Percentiles rank a stretch among this genome's conserved stretches.
Evolutionary conservation across 306 rosid species (phyloP).

Genomic region (Fragaria iinumae): DNA sequence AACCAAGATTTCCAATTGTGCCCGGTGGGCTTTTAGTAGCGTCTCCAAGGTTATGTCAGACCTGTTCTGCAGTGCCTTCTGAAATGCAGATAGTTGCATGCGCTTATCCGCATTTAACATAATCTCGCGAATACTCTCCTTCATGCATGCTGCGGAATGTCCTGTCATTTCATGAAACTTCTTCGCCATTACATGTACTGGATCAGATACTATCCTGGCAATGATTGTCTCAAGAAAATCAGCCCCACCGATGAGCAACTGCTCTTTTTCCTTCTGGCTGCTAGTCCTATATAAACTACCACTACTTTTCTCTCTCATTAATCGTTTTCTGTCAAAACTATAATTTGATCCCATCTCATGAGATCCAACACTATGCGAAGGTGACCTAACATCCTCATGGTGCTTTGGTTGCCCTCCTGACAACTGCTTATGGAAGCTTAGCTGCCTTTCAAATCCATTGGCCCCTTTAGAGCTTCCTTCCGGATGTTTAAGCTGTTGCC

Average conservation of each 20-base stretch:
- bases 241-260: slow-evolving; percentile 48
- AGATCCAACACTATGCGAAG: slow-evolving; percentile 85
- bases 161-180: slow-evolving; percentile 75
- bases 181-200: slow-evolving; percentile 66
- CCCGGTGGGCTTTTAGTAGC: slow-evolving; percentile 66
- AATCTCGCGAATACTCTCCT: slow-evolving; percentile 65
- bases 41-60: slow-evolving; percentile 70
- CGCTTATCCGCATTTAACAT: slow-evolving; percentile 69
- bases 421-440: slow-evolving; percentile 81
- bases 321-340: slow-evolving; percentile 70
- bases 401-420: slow-evolving; percentile 70
- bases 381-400: slow-evolving; percentile 75
- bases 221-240: slow-evolving; percentile 71
- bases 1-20: slow-evolving; percentile 83
- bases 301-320: slow-evolving; percentile 59
- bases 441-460: slow-evolving; percentile 74
- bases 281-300: slow-evolving; percentile 69
- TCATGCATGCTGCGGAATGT: slow-evolving; percentile 49
- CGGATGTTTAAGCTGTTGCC: slow-evolving; percentile 54
- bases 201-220: slow-evolving; percentile 67
- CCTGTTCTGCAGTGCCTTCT: slow-evolving; percentile 69
- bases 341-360: slow-evolving; percentile 79
- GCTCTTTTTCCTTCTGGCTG: slow-evolving; percentile 72
- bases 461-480: slow-evolving; percentile 76
- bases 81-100: slow-evolving; percentile 52